phyloP scores from a whole-genome alignment of 1,284 basidiomycete genomes.

The Trichosporon coremiiforme region DNA sequence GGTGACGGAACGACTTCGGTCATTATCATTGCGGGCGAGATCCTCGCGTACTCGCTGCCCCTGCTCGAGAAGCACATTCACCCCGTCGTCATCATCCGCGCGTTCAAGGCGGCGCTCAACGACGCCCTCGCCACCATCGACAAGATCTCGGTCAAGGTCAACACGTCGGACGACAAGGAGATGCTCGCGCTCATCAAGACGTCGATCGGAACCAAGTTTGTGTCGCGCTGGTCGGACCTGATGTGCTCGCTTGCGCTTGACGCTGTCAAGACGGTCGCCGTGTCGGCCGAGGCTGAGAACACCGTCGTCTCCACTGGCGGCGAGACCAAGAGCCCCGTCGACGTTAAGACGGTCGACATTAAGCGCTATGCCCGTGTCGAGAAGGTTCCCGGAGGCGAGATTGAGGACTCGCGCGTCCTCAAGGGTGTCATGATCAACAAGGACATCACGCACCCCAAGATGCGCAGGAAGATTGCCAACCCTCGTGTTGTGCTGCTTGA shows the following conservation, averaged over 20 bases:
- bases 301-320: constrained; percentile 56
- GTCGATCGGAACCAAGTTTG: constrained; percentile 99
- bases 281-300: constrained; percentile 58
- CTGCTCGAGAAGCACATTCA: constrained; percentile 96
- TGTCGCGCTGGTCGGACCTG: constrained; percentile 91
- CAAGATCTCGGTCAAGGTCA: constrained; percentile 84
- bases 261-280: constrained; percentile 80
- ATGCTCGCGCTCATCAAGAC: constrained; percentile 98
- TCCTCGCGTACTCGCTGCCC: constrained; percentile 44
- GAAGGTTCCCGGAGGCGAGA: constrained; percentile 96
- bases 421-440: constrained; percentile 97
- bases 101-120: constrained; percentile 93
- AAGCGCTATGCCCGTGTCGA: constrained; percentile 98
- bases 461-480: constrained; percentile 87
- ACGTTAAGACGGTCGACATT: constrained; percentile 87
- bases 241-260: constrained; percentile 95
- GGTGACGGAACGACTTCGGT: constrained; percentile 97
- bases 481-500: constrained; percentile 90
- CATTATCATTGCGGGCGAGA: constrained; percentile 67
- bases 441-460: constrained; percentile 97
- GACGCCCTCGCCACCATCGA: constrained; percentile 78
- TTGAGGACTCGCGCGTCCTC: constrained; percentile 86
- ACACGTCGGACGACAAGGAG: constrained; percentile 80
- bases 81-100: constrained; percentile 97
- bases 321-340: constrained; percentile 42